Percentiles rank a stretch among this genome's conserved stretches.
These are phyloP conservation scores for Talaromyces albobiverticillius DNA, from an alignment of 2,329 filamentous ascomycete genomes.

Conservation along the genomic window DNA sequence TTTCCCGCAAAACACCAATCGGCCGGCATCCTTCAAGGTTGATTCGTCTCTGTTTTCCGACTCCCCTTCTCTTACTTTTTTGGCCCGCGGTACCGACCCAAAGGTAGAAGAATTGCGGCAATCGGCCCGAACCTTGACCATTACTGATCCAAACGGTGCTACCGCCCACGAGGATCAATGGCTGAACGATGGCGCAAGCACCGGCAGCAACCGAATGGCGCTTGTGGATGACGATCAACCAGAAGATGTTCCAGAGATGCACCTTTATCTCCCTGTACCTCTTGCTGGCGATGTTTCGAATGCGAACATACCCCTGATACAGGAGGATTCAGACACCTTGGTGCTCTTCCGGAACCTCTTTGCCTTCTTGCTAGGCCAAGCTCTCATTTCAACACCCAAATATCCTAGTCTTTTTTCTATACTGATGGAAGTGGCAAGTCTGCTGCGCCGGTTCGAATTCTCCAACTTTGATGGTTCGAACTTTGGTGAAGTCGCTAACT, in stretches of 20 bases:
- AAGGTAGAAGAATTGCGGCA: constrained; percentile 39
- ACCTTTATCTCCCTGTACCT: constrained; percentile 59
- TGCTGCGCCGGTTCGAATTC: constrained; percentile 58
- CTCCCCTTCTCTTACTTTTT: constrained; percentile 53
- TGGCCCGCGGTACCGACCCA: constrained; percentile 53
- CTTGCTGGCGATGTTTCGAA: constrained; percentile 50
- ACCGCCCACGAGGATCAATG: constrained; percentile 31
- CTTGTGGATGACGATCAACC: constrained; percentile 45
- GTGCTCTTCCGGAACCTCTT: constrained; percentile 62
- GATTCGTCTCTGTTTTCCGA: constrained; percentile 58
- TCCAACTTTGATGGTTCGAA: constrained; percentile 61
- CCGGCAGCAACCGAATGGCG: constrained; percentile 47
- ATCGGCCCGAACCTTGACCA: constrained; percentile 29
- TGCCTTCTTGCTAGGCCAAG: constrained; percentile 61
- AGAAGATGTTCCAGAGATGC: constrained; percentile 45
- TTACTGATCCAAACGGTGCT: constrained; percentile 27
- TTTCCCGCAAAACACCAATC: constrained; percentile 55
- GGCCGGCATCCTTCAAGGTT: constrained; percentile 60
- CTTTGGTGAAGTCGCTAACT: constrained; percentile 59
- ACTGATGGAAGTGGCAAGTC: constrained; percentile 59
- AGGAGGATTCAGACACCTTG: constrained; percentile 55
- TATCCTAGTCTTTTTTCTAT: constrained; percentile 57
- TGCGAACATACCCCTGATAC: constrained; percentile 30
- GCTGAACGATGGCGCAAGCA: constrained; percentile 39
- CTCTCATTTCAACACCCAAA: constrained; percentile 57